phyloP scores from a whole-genome alignment of 306 rosid genomes.

The Acmispon strigosus region DNA sequence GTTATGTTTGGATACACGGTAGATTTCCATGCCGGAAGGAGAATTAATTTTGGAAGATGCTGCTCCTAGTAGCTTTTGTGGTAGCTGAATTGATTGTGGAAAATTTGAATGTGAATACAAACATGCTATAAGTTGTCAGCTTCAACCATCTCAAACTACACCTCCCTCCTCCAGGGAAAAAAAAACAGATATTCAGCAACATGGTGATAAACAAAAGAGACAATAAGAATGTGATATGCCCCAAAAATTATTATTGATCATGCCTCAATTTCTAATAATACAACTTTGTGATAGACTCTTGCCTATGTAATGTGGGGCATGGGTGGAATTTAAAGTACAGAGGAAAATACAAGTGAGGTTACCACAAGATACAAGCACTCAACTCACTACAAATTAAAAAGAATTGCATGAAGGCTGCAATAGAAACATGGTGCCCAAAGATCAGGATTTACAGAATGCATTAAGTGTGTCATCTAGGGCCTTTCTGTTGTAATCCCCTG shows the following conservation, averaged over 20 bases:
- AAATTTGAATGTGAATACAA: no score
- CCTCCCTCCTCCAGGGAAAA: no score
- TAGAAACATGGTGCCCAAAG: background rate
- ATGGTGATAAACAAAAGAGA: background rate
- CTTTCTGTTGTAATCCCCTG: constrained; percentile 80
- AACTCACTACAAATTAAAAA: constrained; percentile 10
- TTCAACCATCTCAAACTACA: no score
- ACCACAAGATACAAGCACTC: constrained; percentile 14
- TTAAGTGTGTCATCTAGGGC: constrained; percentile 76
- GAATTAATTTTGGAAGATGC: no score
- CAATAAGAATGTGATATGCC: background rate
- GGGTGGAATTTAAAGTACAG: background rate
- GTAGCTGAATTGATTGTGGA: no score
- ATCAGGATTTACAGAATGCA: constrained; percentile 69
- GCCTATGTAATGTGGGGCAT: constrained; percentile 1
- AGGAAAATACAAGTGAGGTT: constrained; percentile 13
- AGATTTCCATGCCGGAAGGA: no score
- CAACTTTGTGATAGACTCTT: constrained; percentile 20
- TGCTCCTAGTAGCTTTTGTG: no score
- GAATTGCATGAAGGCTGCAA: constrained; percentile 6
- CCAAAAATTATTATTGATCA: constrained; percentile 25
- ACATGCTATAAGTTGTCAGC: no score
- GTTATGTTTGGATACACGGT: no score
- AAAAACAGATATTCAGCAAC: background rate
- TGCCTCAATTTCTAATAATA: constrained; percentile 30